Evolutionary conservation across 306 rosid genomes (phyloP), one percentile per base, ranked within the genome.

Genomic region (Cucurbita argyrosperma): DNA sequence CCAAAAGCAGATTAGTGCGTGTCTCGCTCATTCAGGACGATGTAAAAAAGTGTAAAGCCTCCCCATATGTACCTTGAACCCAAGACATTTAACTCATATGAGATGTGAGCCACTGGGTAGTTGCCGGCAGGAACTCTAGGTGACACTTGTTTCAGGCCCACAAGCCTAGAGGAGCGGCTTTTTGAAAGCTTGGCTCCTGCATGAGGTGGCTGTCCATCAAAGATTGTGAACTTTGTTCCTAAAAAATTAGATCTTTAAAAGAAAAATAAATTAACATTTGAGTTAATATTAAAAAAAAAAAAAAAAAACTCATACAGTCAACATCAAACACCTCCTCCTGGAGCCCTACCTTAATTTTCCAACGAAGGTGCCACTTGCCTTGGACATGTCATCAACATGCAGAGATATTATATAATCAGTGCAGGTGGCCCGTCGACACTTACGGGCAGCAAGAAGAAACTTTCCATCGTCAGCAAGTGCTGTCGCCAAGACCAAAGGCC

Each of bases 381-480:
- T 95, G 52, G 99, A 95, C 88, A 85, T 81, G 76, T 95, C 92
- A 84, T 80, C 89, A 16, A 88, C 85, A 75, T 84, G 71, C 39
- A 95, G 78, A 77, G 97, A 91, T 78, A 95, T 83, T 46, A 88
- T 76, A 83, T 91, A 95, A 79, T 91, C 99, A 7, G 96, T 91
- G 84, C 90, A 87, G 59, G 96, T 95, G 82, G 99, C 83, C 38
- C 99, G 99, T 82, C 92, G 90, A 74, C 90, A 87, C 78, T 91
- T 95, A 47, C 90, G 90, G 12, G 99, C 99, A 79, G 97, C 96
- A 77, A 95, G 89, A 87, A 95, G 93, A 82, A 95, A 95, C 86
- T 95, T 95, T 57, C 99, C 99, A 21, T 88, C 96, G 43, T 91
- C 99, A 74, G 89, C 74, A 76, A 86, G 75, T 7, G 96, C 97